These are phyloP conservation scores for Pyrenula massariospora DNA, from an alignment of 495 filamentous ascomycete genomes.

Conservation along the genomic window DNA sequence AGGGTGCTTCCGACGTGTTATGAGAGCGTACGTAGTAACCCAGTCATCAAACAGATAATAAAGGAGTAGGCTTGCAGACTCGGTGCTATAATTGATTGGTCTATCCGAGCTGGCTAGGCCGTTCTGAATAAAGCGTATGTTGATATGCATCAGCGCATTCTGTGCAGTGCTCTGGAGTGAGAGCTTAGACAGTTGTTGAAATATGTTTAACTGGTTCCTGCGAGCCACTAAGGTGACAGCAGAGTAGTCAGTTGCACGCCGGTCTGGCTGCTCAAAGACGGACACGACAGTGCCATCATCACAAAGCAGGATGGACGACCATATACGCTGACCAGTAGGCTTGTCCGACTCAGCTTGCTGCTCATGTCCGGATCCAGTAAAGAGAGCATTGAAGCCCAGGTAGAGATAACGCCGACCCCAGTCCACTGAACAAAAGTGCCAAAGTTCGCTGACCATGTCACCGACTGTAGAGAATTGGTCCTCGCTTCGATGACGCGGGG, in stretches of 20 bases:
- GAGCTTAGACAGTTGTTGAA: conserved; percentile 23
- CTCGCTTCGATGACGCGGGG: not conserved
- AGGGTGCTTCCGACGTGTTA: conserved; percentile 46
- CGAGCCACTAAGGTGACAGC: conserved; percentile 72
- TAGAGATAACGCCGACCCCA: conserved; percentile 55
- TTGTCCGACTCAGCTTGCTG: conserved; percentile 30
- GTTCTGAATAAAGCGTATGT: conserved; percentile 31
- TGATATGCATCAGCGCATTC: conserved; percentile 34
- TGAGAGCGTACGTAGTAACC: conserved; percentile 54
- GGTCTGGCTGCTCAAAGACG: not conserved
- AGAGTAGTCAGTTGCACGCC: conserved; percentile 5
- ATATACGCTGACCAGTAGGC: conserved; percentile 51
- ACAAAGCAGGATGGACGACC: conserved; percentile 77
- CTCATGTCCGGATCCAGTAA: conserved; percentile 34
- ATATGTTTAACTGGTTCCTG: conserved; percentile 64
- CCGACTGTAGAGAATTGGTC: conserved; percentile 17
- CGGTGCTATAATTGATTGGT: conserved; percentile 35
- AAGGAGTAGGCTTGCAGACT: conserved; percentile 64
- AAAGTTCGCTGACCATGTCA: conserved; percentile 46
- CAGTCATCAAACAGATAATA: conserved; percentile 88
- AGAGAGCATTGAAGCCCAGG: conserved; percentile 71
- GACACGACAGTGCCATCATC: conserved; percentile 45
- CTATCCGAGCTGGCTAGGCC: conserved; percentile 14
- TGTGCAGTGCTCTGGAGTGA: conserved; percentile 18
- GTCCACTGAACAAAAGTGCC: conserved; percentile 55